Base-by-base conservation (phyloP, 768 basidiomycete species). In the Chalciporus chontae region DNA sequence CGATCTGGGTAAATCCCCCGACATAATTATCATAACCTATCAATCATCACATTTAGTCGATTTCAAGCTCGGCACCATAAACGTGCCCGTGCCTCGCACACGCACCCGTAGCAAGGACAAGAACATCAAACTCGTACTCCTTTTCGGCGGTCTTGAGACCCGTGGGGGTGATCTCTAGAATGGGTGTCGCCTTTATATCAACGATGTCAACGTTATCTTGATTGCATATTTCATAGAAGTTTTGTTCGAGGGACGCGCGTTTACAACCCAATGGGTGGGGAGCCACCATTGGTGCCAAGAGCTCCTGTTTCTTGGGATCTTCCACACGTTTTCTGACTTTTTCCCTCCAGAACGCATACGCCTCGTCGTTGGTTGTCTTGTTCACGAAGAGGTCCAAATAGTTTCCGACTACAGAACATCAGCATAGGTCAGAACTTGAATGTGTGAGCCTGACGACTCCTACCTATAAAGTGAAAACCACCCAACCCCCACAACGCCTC, bases 251-350 rank as follows among this genome's bases (percentile, higher is more conserved):
- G 7, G 19, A 43, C 19, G 46, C 49, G 6, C 50, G 47, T 26
- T 43, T 55, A 37, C 47, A 42, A 2, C 47, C 55, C 18, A 54
- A 44, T 5, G 55, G 55, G n/a, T 54, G 52, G 5, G 53, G 53
- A 5, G 53, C 21, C 1, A 36, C 19, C 3, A 8, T 1, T 0
- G 49, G 53, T 14, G 56, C 47, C 11, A 51, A 31, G 2, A 50
- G 27, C 5, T 47, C 55, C 1, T 45, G 36, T 4, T 53, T 57
- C 6, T 3, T 39, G 4, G 45, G 48, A 15, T 57, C 50, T 13
- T 50, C 31, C 5, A 57, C 4, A 6, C 40, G 44, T 21, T 47
- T 17, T 2, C 43, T 5, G 5, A 57, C 46, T 31, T 43, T 57
- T 23, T 42, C 47, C 29, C 43, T 54, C 52, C 49, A 58, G 17